These are phyloP conservation scores for Melocanna baccifera DNA, from an alignment of 176 grass and related monocot genomes.

Conservation along the genomic window DNA sequence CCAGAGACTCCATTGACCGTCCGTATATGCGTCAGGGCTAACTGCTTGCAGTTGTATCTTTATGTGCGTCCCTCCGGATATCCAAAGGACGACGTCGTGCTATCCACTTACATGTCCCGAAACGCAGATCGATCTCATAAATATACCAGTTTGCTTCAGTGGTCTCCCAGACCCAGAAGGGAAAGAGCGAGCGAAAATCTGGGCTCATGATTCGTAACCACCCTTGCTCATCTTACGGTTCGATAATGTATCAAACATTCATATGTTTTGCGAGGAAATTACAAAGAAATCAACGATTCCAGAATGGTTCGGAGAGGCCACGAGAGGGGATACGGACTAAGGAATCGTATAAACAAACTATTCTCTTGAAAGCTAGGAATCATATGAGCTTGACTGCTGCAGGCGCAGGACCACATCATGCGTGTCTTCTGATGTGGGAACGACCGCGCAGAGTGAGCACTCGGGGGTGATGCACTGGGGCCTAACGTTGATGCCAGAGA, in stretches of 20 bases:
- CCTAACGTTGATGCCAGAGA: background rate
- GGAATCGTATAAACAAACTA: background rate
- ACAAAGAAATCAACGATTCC: background rate
- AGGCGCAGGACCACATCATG: background rate
- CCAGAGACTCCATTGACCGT: slow-evolving; percentile 31
- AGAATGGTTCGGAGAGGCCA: background rate
- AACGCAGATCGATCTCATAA: background rate
- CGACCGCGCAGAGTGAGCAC: background rate
- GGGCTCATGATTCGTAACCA: background rate
- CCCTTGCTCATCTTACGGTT: background rate
- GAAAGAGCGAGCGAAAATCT: background rate
- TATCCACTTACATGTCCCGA: background rate
- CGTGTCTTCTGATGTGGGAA: background rate
- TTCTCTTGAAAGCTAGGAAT: background rate
- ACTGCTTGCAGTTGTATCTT: background rate
- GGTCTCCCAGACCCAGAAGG: background rate
- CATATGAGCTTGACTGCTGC: background rate
- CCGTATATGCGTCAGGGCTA: background rate
- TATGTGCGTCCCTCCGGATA: background rate
- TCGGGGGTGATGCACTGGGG: background rate
- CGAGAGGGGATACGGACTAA: background rate
- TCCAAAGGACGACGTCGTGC: background rate
- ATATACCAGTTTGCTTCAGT: background rate
- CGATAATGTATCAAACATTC: background rate
- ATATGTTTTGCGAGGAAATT: background rate